phyloP scores from a whole-genome alignment of 495 filamentous ascomycete species.

The Penicillium mononematosum region DNA sequence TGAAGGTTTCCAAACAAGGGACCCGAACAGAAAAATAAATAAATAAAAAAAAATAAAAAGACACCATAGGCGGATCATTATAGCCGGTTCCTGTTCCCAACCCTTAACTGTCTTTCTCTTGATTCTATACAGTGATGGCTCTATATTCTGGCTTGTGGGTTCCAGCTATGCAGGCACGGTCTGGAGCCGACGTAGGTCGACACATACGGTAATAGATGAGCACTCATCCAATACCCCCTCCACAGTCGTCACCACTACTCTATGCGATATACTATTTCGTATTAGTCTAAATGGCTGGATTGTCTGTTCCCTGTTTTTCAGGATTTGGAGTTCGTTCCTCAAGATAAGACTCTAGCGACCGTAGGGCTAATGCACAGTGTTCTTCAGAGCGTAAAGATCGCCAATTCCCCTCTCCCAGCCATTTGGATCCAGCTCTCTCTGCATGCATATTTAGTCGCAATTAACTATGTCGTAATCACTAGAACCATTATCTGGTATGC shows the following conservation, averaged over 20 bases:
- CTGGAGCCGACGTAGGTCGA: slow-evolving; percentile 9
- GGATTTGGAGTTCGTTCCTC: neutral
- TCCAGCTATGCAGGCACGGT: slow-evolving; percentile 17
- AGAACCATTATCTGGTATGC: neutral
- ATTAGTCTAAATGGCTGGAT: neutral
- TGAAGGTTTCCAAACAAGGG: neutral
- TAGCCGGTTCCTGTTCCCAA: neutral
- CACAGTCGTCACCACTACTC: slow-evolving; percentile 1
- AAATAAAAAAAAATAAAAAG: neutral
- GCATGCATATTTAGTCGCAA: neutral
- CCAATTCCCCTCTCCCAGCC: slow-evolving; percentile 3
- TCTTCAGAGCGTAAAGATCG: neutral
- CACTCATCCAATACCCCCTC: neutral
- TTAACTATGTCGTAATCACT: neutral
- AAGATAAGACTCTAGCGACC: slow-evolving; percentile 6
- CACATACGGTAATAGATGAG: slow-evolving; percentile 8
- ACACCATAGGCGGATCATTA: neutral
- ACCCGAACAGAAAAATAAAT: neutral
- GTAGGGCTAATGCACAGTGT: neutral
- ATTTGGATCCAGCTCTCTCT: neutral
- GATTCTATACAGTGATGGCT: neutral
- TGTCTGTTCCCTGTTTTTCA: neutral
- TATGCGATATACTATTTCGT: neutral
- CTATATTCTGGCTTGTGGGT: neutral
- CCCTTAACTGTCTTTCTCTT: neutral